These are phyloP conservation scores for Alternaria arbusti DNA, from an alignment of 2,329 filamentous ascomycete genomes.

Conservation along the genomic window DNA sequence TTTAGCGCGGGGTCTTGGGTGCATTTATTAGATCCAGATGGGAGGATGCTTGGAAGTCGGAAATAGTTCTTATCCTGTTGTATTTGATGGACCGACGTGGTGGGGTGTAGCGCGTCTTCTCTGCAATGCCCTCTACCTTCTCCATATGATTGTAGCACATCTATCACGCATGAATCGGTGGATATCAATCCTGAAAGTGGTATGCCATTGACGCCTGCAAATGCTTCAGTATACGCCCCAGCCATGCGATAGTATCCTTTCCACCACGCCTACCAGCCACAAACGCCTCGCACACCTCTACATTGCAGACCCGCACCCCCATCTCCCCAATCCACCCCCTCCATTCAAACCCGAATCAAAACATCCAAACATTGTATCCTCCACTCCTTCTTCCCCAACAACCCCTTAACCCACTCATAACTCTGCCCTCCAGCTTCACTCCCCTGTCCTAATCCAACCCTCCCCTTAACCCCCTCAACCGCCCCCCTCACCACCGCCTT, in stretches of 20 bases:
- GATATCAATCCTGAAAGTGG: background rate
- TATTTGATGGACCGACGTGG: too few relatives aligned
- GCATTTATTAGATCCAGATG: background rate
- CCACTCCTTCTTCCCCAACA: slow-evolving; percentile 86
- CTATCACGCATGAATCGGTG: background rate
- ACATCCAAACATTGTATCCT: slow-evolving; percentile 90
- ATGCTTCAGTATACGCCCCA: slow-evolving; percentile 30
- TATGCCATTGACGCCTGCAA: slow-evolving; percentile 23
- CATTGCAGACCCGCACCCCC: background rate
- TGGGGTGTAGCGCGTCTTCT: too few relatives aligned
- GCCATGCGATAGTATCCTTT: slow-evolving; percentile 17
- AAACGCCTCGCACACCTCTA: background rate
- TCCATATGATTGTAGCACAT: background rate
- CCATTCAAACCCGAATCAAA: slow-evolving; percentile 68
- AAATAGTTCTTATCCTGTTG: too few relatives aligned
- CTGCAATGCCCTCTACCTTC: background rate
- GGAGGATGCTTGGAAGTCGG: too few relatives aligned
- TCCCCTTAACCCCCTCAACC: slow-evolving; percentile 36
- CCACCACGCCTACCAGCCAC: background rate
- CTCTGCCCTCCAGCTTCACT: slow-evolving; percentile 70
- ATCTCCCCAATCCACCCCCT: background rate
- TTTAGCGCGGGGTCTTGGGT: slow-evolving; percentile 20
- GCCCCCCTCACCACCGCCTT: slow-evolving; percentile 38
- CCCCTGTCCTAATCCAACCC: slow-evolving; percentile 39
- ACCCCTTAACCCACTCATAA: slow-evolving; percentile 78